phyloP scores from a whole-genome alignment of 164 flowering plant genomes.

The Tetracentron sinense region DNA sequence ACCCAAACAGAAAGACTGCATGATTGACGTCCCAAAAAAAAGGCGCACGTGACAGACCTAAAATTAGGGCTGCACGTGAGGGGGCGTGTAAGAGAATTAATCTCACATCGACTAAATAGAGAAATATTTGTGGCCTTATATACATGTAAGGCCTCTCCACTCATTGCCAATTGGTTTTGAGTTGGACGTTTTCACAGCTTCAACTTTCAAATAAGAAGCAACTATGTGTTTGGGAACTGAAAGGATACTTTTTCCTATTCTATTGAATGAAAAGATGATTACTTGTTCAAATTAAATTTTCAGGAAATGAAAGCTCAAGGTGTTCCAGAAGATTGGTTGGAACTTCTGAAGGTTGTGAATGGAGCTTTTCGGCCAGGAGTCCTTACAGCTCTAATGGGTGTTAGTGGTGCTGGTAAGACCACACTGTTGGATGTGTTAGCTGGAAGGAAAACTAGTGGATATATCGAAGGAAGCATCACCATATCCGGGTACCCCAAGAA shows the following conservation, averaged over 20 bases:
- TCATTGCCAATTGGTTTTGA: too few species aligned
- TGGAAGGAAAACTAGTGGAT: constrained; percentile 51
- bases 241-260: not conserved
- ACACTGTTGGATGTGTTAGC: constrained; percentile 56
- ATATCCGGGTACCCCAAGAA: constrained; percentile 51
- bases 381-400: constrained; percentile 59
- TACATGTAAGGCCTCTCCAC: too few species aligned
- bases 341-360: constrained; percentile 42
- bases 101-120: too few species aligned
- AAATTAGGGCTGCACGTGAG: too few species aligned
- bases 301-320: constrained; percentile 69
- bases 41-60: too few species aligned
- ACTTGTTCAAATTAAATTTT: not conserved
- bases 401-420: constrained; percentile 65
- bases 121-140: too few species aligned
- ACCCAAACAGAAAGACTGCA: too few species aligned
- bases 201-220: not conserved
- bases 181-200: too few species aligned
- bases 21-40: too few species aligned
- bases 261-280: not conserved
- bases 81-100: too few species aligned
- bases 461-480: constrained; percentile 40
- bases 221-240: not conserved
- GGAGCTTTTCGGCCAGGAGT: constrained; percentile 60
- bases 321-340: constrained; percentile 28